These are phyloP conservation scores for Coemansia sp. DNA, from an alignment of 192 early-diverging fungal species.

Conservation along the genomic window DNA sequence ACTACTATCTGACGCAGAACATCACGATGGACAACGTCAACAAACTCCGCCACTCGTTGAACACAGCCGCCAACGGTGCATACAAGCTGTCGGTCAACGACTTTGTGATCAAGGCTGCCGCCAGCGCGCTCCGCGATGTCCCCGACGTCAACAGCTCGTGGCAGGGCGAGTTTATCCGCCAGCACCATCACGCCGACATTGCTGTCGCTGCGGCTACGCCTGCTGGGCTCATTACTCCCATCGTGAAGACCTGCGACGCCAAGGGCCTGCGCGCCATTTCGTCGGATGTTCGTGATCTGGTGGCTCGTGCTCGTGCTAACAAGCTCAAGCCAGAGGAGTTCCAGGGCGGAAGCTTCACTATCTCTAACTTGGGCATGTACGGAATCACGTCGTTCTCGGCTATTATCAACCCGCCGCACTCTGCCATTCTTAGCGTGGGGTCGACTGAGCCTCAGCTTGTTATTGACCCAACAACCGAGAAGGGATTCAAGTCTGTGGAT, in stretches of 20 bases:
- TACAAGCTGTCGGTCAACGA: constrained; percentile 99
- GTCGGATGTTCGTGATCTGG: constrained; percentile 81
- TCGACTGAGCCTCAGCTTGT: constrained; percentile 74
- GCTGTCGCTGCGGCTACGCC: constrained; percentile 94
- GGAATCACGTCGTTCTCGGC: constrained; percentile 93
- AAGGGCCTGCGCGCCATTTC: constrained; percentile 88
- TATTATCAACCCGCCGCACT: constrained; percentile 96
- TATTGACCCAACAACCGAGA: constrained; percentile 59
- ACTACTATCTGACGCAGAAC: constrained; percentile 80
- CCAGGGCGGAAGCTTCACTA: constrained; percentile 97
- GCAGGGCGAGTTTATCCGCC: constrained; percentile 84
- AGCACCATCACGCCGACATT: constrained; percentile 92
- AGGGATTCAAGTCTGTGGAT: constrained; percentile 68
- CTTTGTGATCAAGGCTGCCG: constrained; percentile 95
- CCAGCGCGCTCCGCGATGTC: constrained; percentile 83
- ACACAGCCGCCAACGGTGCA: constrained; percentile 77
- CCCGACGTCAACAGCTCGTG: constrained; percentile 87
- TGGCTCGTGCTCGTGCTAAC: constrained; percentile 76
- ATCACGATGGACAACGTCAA: constrained; percentile 86
- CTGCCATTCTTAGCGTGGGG: constrained; percentile 94
- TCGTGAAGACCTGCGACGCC: constrained; percentile 77
- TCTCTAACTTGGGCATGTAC: constrained; percentile 98
- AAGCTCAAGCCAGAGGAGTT: constrained; percentile 95
- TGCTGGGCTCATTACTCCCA: constrained; percentile 94
- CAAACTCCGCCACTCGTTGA: constrained; percentile 86